These are phyloP conservation scores for Cucumis hystrix DNA, from an alignment of 306 rosid species.

Conservation along the genomic window DNA sequence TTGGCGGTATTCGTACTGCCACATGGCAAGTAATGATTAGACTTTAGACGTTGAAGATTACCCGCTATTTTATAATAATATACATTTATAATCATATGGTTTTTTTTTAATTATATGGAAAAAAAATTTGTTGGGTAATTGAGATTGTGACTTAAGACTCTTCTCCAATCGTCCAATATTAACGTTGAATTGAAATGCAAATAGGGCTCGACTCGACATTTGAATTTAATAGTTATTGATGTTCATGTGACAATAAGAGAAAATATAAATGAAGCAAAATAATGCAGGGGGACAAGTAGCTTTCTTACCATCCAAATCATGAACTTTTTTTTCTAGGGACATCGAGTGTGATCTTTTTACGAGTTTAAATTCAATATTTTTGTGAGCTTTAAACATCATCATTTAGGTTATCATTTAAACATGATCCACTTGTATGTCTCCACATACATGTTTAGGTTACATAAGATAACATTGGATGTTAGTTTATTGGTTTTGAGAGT, in stretches of 20 bases:
- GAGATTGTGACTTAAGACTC: not conserved
- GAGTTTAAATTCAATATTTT: not conserved
- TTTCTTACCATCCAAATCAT: not conserved
- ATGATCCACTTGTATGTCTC: too few relatives aligned
- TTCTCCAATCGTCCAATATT: not conserved
- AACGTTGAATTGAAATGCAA: not conserved
- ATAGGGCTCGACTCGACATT: not conserved
- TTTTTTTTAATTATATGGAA: not conserved
- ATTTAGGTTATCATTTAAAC: too few relatives aligned
- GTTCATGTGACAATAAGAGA: not conserved
- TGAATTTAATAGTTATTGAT: not conserved
- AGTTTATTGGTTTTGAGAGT: too few relatives aligned
- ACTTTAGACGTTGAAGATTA: not conserved
- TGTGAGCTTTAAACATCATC: too few relatives aligned
- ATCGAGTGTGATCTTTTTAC: not conserved
- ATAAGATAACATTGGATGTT: too few relatives aligned
- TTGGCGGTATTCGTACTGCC: not conserved
- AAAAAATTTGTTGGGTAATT: not conserved
- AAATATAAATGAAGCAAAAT: not conserved
- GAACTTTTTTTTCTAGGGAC: not conserved
- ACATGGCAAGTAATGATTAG: not conserved
- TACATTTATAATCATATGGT: not conserved
- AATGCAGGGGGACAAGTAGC: not conserved
- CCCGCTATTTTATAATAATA: not conserved
- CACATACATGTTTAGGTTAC: too few relatives aligned